Base-by-base conservation (phyloP, 495 filamentous ascomycete genomes). In the Glonium stellatum region DNA sequence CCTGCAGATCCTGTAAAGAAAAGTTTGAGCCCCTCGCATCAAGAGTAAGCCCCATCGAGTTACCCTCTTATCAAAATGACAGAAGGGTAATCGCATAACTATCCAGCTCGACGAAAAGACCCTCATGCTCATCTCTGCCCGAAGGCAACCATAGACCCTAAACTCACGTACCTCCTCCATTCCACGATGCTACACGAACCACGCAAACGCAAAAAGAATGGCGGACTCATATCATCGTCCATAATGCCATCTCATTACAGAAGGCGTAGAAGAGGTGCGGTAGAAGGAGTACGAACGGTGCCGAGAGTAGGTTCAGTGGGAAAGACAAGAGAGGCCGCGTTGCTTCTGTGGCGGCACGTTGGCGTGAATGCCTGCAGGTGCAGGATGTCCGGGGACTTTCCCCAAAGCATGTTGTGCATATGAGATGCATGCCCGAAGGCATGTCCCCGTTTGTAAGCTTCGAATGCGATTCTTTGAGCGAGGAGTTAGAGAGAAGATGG, bases 41-140 rank as follows among this genome's bases (percentile, higher is more conserved):
- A 89, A 96, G 90, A 97, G 96, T 98, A 90, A 96, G 93, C 93
- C 93, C 93, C 93, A 96, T 98, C 90, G 90, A 95, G 93, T 97
- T 92, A 95, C 88, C 83, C 71, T 47, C 55, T 59, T 37, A 12
- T 15, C 62, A 54, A 22, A 52, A 54, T 42, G 62, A 13, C 31
- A 50, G 12, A 34, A 70, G 72, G 80, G 89, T 89, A 96, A 97
- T 97, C 93, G 92, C 92, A 97, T 98, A 84, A 87, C 93, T 97
- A 83, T 96, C 79, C 72, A 89, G 77, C 84, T 78, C 84, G 92
- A 97, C 92, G 88, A 96, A 92, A 80, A 75, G 72, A 78, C 80
- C 80, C 76, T 68, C 58, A 27, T 31, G 27, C 52, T 47, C 54
- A 59, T 65, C 62, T 67, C 69, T 67, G 64, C 75, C 76, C 73